Percentiles rank a stretch among this genome's conserved stretches.
phyloP scores from a whole-genome alignment of 1,139 yeast genomes.

The Meyerozyma carpophila region DNA sequence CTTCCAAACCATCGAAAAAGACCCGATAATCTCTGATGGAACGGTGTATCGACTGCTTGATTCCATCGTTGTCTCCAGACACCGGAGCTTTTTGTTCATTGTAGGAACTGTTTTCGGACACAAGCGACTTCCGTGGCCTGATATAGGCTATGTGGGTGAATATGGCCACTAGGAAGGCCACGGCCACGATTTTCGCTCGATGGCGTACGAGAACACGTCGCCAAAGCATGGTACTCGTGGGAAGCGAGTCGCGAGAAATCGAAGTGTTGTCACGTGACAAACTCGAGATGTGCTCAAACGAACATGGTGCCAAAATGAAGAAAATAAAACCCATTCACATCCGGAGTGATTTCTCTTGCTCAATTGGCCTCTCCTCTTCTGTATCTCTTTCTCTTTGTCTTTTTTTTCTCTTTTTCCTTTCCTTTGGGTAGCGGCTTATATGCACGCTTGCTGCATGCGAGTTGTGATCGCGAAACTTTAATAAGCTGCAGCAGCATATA shows the following conservation, averaged over 20 bases:
- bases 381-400: too few species aligned
- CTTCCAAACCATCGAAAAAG: slow-evolving; percentile 28
- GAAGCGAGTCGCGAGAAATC: too few species aligned
- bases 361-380: background rate
- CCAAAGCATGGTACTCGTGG: background rate
- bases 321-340: too few species aligned
- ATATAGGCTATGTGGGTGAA: background rate
- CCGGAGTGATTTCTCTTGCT: too few species aligned
- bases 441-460: background rate
- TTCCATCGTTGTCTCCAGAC: background rate
- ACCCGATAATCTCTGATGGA: slow-evolving; percentile 23
- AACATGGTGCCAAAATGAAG: too few species aligned
- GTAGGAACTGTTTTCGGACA: background rate
- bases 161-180: background rate
- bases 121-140: background rate
- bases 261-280: background rate
- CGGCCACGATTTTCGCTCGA: background rate
- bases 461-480: background rate
- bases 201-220: background rate
- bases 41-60: background rate
- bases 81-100: background rate
- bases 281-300: too few species aligned
- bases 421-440: background rate
- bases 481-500: background rate
- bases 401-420: too few species aligned